A percentile compares a stretch with the other conserved stretches of the same genome.
These are phyloP conservation scores for Clonostachys sp. DNA, from an alignment of 2,329 filamentous ascomycete species.

Conservation along the genomic window DNA sequence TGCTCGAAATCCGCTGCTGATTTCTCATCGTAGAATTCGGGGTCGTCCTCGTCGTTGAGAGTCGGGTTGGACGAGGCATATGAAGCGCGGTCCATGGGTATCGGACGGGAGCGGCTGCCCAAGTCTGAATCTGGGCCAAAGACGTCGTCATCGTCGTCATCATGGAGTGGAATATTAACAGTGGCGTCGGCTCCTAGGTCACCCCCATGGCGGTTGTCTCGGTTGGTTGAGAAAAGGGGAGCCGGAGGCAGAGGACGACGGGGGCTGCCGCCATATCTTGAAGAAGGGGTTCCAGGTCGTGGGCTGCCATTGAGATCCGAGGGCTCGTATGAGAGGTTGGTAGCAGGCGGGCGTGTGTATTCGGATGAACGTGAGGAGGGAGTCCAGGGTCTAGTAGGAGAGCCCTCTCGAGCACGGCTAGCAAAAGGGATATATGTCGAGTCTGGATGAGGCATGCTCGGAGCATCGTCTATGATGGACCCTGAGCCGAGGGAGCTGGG, in stretches of 20 bases:
- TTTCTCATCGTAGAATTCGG: slow-evolving; percentile 40
- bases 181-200: slow-evolving; percentile 46
- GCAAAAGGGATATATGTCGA: slow-evolving; percentile 57
- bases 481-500: too few relatives aligned
- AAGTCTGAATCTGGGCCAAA: slow-evolving; percentile 62
- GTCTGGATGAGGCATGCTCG: slow-evolving; percentile 58
- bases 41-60: slow-evolving; percentile 37
- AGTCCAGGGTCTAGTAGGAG: slow-evolving; percentile 56
- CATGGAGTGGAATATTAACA: slow-evolving; percentile 65
- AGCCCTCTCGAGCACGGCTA: slow-evolving; percentile 17
- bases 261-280: slow-evolving; percentile 82
- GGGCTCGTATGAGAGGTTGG: slow-evolving; percentile 74
- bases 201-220: slow-evolving; percentile 28
- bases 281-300: slow-evolving; percentile 84
- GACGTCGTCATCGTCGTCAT: slow-evolving; percentile 59
- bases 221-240: slow-evolving; percentile 71
- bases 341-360: slow-evolving; percentile 67
- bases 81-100: slow-evolving; percentile 48
- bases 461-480: slow-evolving; percentile 51
- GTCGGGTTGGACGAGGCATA: slow-evolving; percentile 51
- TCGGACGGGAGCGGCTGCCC: slow-evolving; percentile 40
- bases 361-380: slow-evolving; percentile 50
- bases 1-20: slow-evolving; percentile 48
- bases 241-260: slow-evolving; percentile 83
- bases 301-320: slow-evolving; percentile 86